phyloP scores from a whole-genome alignment of 2,329 filamentous ascomycete genomes.

The Bipolaris zeicola region DNA sequence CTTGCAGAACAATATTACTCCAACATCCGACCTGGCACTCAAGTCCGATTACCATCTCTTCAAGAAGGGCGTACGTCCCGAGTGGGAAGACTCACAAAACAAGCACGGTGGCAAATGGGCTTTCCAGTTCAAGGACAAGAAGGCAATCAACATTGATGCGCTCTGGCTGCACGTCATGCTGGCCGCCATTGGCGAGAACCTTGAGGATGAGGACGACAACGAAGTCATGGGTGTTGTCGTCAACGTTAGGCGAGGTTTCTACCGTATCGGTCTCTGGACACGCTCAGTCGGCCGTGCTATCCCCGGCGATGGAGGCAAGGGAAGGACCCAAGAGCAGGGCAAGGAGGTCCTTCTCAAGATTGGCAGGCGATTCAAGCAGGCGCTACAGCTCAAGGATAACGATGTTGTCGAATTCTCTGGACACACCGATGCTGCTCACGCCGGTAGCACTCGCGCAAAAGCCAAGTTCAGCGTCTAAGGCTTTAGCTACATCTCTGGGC shows the following conservation, averaged over 20 bases:
- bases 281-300: conserved; percentile 88
- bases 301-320: conserved; percentile 76
- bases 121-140: conserved; percentile 97
- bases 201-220: conserved; percentile 91
- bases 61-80: conserved; percentile 94
- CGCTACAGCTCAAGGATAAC: conserved; percentile 75
- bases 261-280: conserved; percentile 97
- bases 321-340: conserved; percentile 78
- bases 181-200: conserved; percentile 93
- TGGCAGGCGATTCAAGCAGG: conserved; percentile 89
- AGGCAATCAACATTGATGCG: conserved; percentile 86
- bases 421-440: conserved; percentile 91
- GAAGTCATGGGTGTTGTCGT: conserved; percentile 99
- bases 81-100: conserved; percentile 98
- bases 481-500: background rate
- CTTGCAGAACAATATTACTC: conserved; percentile 92
- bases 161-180: conserved; percentile 98
- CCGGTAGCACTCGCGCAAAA: conserved; percentile 93
- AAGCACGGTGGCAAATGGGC: conserved; percentile 99
- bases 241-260: conserved; percentile 98
- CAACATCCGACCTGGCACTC: conserved; percentile 90
- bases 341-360: conserved; percentile 84
- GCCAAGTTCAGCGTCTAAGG: conserved; percentile 84
- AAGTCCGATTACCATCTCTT: conserved; percentile 99
- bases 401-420: conserved; percentile 94